phyloP scores from a whole-genome alignment of 306 rosid species.

The Vigna trinervia region DNA sequence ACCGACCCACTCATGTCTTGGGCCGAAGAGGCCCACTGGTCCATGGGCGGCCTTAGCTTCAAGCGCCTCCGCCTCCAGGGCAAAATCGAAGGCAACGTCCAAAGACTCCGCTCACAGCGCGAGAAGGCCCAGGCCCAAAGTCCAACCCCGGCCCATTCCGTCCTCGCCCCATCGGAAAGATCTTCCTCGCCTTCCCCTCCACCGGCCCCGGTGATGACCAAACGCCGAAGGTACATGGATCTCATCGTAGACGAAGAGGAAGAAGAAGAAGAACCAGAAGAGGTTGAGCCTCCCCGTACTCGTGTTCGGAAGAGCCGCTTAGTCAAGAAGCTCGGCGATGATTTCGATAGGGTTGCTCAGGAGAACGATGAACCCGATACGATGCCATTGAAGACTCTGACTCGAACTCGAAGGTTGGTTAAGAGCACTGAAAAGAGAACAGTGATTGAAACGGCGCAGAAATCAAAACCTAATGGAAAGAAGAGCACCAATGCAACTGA shows the following conservation, averaged over 20 bases:
- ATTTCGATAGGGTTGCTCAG: slow-evolving; percentile 76
- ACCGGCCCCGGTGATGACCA: slow-evolving; percentile 63
- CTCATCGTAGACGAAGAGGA: slow-evolving; percentile 52
- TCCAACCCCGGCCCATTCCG: background rate
- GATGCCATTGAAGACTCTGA: slow-evolving; percentile 37
- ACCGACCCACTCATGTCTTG: slow-evolving; percentile 66
- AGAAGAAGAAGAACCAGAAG: background rate
- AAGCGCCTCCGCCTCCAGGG: slow-evolving; percentile 83
- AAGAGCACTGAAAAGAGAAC: slow-evolving; percentile 39
- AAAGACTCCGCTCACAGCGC: slow-evolving; percentile 66
- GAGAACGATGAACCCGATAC: slow-evolving; percentile 44
- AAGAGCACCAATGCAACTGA: slow-evolving; percentile 23
- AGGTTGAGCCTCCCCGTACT: background rate
- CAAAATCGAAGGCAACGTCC: slow-evolving; percentile 75
- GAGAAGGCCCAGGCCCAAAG: slow-evolving; percentile 43
- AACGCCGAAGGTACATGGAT: slow-evolving; percentile 57
- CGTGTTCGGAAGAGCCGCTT: slow-evolving; percentile 54
- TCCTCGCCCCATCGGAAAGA: background rate
- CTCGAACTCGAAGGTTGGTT: slow-evolving; percentile 44
- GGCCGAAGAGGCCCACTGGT: slow-evolving; percentile 96
- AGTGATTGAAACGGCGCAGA: slow-evolving; percentile 47
- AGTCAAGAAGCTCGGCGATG: slow-evolving; percentile 85
- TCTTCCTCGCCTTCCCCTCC: slow-evolving; percentile 59
- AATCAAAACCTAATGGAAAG: slow-evolving; percentile 38
- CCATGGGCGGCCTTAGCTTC: slow-evolving; percentile 89